Conservation (phyloP, 805 yeast species). For the Candida bentonensis region DNA sequence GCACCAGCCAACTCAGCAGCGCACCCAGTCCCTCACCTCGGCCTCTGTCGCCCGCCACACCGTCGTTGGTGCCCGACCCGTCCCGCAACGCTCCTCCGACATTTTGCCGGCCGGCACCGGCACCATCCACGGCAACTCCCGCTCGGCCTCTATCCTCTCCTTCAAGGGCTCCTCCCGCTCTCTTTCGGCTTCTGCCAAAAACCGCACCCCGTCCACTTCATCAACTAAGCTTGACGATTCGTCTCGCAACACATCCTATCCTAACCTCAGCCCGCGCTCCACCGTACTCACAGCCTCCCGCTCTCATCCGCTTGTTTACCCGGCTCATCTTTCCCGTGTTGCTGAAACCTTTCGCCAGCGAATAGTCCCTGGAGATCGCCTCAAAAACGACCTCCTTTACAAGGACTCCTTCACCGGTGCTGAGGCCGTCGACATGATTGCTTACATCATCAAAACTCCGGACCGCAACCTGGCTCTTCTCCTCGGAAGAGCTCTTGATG, state of each 20-base stretch:
- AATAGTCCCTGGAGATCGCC: constrained; percentile 58
- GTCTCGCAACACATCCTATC: constrained; percentile 9
- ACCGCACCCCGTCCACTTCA: constrained; percentile 13
- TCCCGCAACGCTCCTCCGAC: constrained; percentile 2
- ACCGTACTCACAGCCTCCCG: constrained; percentile 36
- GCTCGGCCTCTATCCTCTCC: not conserved
- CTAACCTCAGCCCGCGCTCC: constrained; percentile 15
- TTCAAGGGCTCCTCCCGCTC: not conserved
- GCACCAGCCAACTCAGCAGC: constrained; percentile 9
- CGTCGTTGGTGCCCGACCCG: constrained; percentile 9
- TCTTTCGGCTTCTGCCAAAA: constrained; percentile 6
- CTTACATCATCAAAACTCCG: constrained; percentile 72
- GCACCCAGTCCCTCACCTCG: constrained; percentile 3
- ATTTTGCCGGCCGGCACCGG: not conserved
- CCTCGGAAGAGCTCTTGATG: constrained; percentile 83
- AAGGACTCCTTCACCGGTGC: constrained; percentile 89
- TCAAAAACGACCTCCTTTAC: constrained; percentile 82
- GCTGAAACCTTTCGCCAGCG: constrained; percentile 63
- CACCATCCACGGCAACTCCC: not conserved
- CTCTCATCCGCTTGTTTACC: constrained; percentile 62
- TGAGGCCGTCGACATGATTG: constrained; percentile 85
- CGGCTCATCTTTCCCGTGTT: constrained; percentile 77
- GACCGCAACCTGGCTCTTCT: constrained; percentile 83
- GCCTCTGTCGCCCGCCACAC: constrained; percentile 14
- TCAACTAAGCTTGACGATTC: not conserved